A percentile compares a stretch with the other conserved stretches of the same genome.
phyloP scores from a whole-genome alignment of 768 basidiomycete species.

The Suillus discolor region DNA sequence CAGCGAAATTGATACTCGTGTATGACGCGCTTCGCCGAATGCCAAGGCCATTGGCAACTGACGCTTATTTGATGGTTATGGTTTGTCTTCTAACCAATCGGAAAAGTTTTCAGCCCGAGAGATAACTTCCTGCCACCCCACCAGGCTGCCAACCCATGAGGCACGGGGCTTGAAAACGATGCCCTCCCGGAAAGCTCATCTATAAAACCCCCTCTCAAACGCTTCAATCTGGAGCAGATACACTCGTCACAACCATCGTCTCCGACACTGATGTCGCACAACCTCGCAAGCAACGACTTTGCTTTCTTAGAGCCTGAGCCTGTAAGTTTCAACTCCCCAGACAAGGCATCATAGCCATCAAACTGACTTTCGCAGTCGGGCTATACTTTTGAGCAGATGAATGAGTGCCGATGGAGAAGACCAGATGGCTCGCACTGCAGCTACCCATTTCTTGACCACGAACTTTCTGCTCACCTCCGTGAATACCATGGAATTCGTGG shows the following conservation, averaged over 20 bases:
- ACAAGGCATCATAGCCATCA: not conserved
- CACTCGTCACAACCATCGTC: not conserved
- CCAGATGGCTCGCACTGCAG: not conserved
- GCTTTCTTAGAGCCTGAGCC: too few relatives aligned
- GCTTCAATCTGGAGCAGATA: not conserved
- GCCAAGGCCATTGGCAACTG: not conserved
- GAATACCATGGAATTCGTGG: conserved; percentile 20
- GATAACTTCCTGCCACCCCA: not conserved
- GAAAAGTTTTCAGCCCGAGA: not conserved
- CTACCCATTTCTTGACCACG: not conserved
- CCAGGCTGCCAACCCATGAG: not conserved
- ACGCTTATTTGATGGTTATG: too few relatives aligned
- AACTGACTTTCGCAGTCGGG: not conserved
- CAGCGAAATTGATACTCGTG: not conserved
- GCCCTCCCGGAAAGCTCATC: not conserved
- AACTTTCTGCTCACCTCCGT: conserved; percentile 27
- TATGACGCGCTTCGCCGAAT: not conserved
- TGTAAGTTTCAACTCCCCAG: not conserved
- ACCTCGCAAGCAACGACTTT: not conserved
- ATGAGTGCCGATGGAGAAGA: not conserved
- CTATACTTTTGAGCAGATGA: too few relatives aligned
- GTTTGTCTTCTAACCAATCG: not conserved
- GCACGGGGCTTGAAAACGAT: not conserved
- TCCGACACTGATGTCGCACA: not conserved
- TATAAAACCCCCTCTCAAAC: not conserved